Evolutionary conservation across 208 protist species (phyloP), one percentile per base, ranked within the genome.

Genomic region (Angomonas deanei): DNA sequence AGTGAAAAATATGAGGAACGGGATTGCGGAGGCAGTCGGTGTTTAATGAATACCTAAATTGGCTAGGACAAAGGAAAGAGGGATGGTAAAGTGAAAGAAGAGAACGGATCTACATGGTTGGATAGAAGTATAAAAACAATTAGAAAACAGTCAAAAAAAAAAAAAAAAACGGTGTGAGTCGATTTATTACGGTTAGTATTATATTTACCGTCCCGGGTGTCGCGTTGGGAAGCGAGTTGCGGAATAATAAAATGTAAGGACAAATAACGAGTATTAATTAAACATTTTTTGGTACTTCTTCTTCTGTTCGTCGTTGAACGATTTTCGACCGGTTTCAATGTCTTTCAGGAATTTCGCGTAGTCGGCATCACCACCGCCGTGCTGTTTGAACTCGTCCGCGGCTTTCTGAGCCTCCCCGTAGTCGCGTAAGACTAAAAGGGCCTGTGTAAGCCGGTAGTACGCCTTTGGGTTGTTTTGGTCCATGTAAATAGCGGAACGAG

Each of bases 281-380:
- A 93, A 93, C 67, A 93, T 74, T 55, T 91, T 93, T 8, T 80
- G 58, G 67, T 82, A 90, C 64, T 73, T 80, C 53, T 82, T 64
- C 65, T 82, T 76, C 73, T 91, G 47, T 55, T 81, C 63, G 27
- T 76, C 27, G 32, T 70, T 70, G 21, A 70, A 66, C 17, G 61
- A 49, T 33, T 73, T 64, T 21, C 60, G 21, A 5, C 76, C 82
- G 1, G 56, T 61, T 19, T 55, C 31, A 26, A 93, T 85, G 32
- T 49, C 19, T 34, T 53, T 19, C 10, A 70, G 76, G 39, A 93
- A 53, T 1, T 61, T 60, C n/a, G 15, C 50, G n/a, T 71, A 72
- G 39, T 90, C 87, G 8, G 17, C 75, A n/a, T 56, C 60, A 11
- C 21, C 21, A 13, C 76, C 83, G 11, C 76, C 81, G 1, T 66